Conservation (phyloP, 192 early-diverging fungal genomes). For the Entomortierella chlamydospora region DNA sequence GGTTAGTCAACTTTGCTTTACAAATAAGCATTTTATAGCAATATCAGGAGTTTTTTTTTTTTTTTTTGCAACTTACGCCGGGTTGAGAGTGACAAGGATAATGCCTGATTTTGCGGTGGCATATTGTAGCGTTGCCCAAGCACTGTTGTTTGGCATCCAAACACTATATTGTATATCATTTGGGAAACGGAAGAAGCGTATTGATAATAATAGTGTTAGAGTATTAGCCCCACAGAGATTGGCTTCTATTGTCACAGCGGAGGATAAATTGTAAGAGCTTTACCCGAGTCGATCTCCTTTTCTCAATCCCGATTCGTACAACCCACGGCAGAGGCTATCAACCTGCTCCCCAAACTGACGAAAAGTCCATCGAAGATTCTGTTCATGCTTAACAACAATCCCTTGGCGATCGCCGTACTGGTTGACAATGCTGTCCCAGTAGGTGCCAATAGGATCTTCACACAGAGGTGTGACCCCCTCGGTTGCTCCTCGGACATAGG, state of each 20-base stretch:
- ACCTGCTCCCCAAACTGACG: conserved; percentile 57
- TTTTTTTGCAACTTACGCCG: conserved; percentile 35
- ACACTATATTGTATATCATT: conserved; percentile 26
- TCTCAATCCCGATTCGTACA: conserved; percentile 57
- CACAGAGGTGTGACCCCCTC: conserved; percentile 31
- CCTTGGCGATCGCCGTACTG: conserved; percentile 49
- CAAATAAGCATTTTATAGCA: no score
- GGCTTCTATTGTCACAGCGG: no score
- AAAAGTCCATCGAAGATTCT: conserved; percentile 56
- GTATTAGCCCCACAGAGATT: no score
- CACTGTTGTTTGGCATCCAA: conserved; percentile 64
- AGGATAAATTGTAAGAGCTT: no score
- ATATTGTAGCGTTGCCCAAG: conserved; percentile 62
- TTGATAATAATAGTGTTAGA: no score
- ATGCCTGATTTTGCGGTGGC: conserved; percentile 63
- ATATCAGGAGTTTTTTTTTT: no score
- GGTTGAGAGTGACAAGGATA: conserved; percentile 65
- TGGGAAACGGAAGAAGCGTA: not conserved
- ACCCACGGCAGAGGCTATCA: conserved; percentile 50
- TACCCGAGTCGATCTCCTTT: conserved; percentile 62
- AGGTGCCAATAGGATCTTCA: conserved; percentile 54
- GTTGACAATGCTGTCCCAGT: conserved; percentile 49
- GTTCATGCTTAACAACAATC: conserved; percentile 58
- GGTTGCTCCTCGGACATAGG: conserved; percentile 46
- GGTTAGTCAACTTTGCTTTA: no score